Conservation (phyloP, 176 grass and related monocot genomes). For the Elymus sibiricus region DNA sequence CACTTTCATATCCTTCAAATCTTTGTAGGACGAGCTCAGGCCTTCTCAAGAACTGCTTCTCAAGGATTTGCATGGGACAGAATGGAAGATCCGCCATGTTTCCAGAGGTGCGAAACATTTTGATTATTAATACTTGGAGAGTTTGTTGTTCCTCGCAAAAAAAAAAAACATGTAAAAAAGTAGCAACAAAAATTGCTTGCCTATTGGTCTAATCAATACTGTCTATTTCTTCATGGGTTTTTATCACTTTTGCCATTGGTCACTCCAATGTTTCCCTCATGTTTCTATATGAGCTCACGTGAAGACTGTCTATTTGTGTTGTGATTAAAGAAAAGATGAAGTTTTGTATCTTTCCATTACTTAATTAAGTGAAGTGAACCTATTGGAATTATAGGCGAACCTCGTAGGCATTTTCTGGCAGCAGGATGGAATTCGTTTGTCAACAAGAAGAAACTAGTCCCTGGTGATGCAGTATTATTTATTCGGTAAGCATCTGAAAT, state of each 20-base stretch:
- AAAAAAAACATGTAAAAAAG: no score
- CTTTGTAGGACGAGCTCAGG: slow-evolving; percentile 67
- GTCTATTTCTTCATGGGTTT: no score
- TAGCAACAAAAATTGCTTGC: no score
- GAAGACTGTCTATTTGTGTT: no score
- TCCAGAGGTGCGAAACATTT: slow-evolving; percentile 66
- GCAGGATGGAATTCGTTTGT: slow-evolving; percentile 98
- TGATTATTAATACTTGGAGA: not conserved
- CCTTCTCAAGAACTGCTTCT: slow-evolving; percentile 92
- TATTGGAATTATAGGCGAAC: slow-evolving; percentile 66
- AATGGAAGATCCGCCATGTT: slow-evolving; percentile 87
- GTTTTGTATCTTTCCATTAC: not conserved
- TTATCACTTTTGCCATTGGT: no score
- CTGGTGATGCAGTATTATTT: slow-evolving; percentile 89
- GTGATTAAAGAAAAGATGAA: no score
- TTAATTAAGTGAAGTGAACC: not conserved
- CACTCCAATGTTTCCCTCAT: no score
- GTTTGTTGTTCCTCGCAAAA: not conserved
- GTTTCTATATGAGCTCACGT: no score
- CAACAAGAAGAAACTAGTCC: slow-evolving; percentile 86
- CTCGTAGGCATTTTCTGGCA: slow-evolving; percentile 94
- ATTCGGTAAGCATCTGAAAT: slow-evolving; percentile 48
- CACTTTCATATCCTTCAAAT: slow-evolving; percentile 1
- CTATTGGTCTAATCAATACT: no score
- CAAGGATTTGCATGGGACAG: slow-evolving; percentile 74